phyloP scores from a whole-genome alignment of 768 basidiomycete species.

The Mycena chlorophos region DNA sequence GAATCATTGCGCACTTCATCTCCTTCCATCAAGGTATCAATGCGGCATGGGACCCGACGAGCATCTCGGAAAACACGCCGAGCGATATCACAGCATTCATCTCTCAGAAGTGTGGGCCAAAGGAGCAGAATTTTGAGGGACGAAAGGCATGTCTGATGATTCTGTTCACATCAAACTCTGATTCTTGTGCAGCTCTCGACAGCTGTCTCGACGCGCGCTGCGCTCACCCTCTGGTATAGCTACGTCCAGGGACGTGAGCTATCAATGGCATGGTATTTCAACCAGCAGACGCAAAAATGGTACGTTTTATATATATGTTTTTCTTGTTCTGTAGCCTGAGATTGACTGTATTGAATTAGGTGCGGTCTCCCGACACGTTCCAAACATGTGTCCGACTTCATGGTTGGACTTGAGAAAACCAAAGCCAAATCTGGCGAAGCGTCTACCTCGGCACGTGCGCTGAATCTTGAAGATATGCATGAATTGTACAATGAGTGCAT shows the following conservation, averaged over 20 bases:
- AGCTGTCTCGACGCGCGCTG: slow-evolving; percentile 22
- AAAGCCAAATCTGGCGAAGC: slow-evolving; percentile 23
- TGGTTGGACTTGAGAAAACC: slow-evolving; percentile 27
- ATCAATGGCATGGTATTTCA: slow-evolving; percentile 16
- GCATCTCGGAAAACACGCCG: background rate
- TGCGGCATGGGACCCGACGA: background rate
- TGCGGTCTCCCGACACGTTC: slow-evolving; percentile 23
- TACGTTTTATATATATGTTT: background rate
- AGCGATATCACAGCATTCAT: slow-evolving; percentile 1
- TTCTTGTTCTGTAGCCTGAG: too few species aligned
- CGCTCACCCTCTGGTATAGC: slow-evolving; percentile 20
- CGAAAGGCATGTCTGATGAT: background rate
- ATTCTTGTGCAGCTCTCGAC: slow-evolving; percentile 11
- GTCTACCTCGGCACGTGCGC: slow-evolving; percentile 22
- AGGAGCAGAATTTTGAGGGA: background rate
- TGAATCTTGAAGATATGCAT: slow-evolving; percentile 22
- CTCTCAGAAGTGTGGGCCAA: slow-evolving; percentile 4
- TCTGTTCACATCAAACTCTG: background rate
- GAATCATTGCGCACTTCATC: slow-evolving; percentile 3
- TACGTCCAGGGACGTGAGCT: slow-evolving; percentile 10
- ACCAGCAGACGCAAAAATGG: background rate
- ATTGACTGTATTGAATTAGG: too few species aligned
- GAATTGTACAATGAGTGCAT: slow-evolving; percentile 19
- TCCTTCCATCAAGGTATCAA: background rate
- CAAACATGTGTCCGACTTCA: slow-evolving; percentile 21